Conservation (phyloP, 352 stramenopile genomes). For the Elongisporangium anandrum region DNA sequence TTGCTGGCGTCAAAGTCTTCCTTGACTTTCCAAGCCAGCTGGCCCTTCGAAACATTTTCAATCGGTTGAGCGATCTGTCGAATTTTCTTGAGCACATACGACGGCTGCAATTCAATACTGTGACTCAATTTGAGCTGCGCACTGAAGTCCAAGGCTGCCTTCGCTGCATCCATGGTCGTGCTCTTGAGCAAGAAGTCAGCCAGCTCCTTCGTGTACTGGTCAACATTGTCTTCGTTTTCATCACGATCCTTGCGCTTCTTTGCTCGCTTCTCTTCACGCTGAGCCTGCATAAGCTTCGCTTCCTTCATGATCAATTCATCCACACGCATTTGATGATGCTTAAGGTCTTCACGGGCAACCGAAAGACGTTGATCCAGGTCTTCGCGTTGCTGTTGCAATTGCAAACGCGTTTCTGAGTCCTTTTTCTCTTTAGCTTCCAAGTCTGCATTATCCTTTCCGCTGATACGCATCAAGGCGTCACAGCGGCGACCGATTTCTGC, state of each 20-base stretch:
- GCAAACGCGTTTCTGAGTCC: slow-evolving; percentile 50
- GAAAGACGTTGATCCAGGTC: slow-evolving; percentile 62
- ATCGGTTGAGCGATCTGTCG: slow-evolving; percentile 56
- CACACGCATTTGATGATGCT: slow-evolving; percentile 71
- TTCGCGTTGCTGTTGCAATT: slow-evolving; percentile 65
- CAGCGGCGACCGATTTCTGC: slow-evolving; percentile 95
- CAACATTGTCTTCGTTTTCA: slow-evolving; percentile 62
- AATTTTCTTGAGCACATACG: slow-evolving; percentile 72
- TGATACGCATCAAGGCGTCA: slow-evolving; percentile 93
- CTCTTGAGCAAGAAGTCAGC: slow-evolving; percentile 47
- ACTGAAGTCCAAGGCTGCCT: slow-evolving; percentile 65
- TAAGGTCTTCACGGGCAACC: slow-evolving; percentile 64
- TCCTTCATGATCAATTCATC: slow-evolving; percentile 88
- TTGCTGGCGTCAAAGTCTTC: slow-evolving; percentile 26
- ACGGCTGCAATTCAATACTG: slow-evolving; percentile 41
- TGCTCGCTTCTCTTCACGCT: slow-evolving; percentile 70
- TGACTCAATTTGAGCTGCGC: slow-evolving; percentile 37
- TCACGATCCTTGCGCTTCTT: slow-evolving; percentile 79
- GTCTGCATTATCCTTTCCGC: slow-evolving; percentile 92
- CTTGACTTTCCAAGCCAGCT: slow-evolving; percentile 49
- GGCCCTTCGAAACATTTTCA: slow-evolving; percentile 38
- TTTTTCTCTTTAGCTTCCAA: slow-evolving; percentile 76
- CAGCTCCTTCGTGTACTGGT: slow-evolving; percentile 52
- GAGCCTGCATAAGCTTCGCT: slow-evolving; percentile 79
- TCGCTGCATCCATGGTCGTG: slow-evolving; percentile 60